phyloP scores from a whole-genome alignment of 169 alveolate genomes.

The Plasmodium relictum region DNA sequence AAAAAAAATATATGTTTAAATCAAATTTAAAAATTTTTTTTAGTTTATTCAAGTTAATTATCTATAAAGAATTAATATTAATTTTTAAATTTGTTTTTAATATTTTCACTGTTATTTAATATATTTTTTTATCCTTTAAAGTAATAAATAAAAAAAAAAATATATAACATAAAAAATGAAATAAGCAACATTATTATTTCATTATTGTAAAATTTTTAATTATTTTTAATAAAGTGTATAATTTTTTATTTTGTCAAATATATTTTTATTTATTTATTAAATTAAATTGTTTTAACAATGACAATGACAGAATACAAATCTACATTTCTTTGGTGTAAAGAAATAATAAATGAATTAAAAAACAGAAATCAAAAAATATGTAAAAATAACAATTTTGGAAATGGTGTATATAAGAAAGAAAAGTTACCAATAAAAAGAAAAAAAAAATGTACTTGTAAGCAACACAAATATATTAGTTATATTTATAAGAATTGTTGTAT shows the following conservation, averaged over 20 bases:
- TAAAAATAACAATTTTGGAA: neutral
- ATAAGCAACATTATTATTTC: neutral
- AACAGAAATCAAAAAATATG: slow-evolving; percentile 1
- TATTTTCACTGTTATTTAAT: neutral
- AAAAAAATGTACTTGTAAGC: neutral
- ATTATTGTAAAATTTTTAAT: neutral
- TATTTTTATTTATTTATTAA: neutral
- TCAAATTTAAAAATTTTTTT: too few species aligned
- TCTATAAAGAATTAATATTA: too few species aligned
- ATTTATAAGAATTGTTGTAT: slow-evolving; percentile 46
- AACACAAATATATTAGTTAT: slow-evolving; percentile 26
- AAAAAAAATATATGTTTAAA: too few species aligned
- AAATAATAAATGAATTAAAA: slow-evolving; percentile 29
- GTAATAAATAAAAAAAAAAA: neutral
- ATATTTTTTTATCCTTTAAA: neutral
- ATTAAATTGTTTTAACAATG: slow-evolving; percentile 11
- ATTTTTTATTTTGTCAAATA: neutral
- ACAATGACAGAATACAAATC: neutral
- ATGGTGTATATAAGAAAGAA: slow-evolving; percentile 11
- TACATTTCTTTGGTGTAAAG: slow-evolving; percentile 2
- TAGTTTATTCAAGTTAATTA: too few species aligned
- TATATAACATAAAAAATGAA: neutral
- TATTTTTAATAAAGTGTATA: too few species aligned
- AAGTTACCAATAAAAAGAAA: neutral
- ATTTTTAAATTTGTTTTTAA: neutral